Evolutionary conservation across 2,329 filamentous ascomycete species (phyloP).

Genomic region (Bipolaris oryzae): DNA sequence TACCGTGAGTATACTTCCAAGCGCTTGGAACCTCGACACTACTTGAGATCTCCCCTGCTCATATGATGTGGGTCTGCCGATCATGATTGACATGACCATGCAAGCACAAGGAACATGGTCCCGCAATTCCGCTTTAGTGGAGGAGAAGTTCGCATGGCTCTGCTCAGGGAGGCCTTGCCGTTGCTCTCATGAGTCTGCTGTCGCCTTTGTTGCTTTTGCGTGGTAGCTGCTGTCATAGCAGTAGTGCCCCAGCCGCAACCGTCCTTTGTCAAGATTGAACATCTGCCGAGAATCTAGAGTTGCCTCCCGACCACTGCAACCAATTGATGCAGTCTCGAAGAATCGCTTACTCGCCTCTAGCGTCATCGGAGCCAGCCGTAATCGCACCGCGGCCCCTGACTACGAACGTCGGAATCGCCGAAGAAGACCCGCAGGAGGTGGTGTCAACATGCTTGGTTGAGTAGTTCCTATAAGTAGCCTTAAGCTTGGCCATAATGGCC

Average conservation of each 20-base stretch:
- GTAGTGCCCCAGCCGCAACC: not conserved
- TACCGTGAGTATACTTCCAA: not conserved
- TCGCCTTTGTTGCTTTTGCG: not conserved
- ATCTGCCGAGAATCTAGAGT: constrained; percentile 1
- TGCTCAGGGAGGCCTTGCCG: not conserved
- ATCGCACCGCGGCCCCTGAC: constrained; percentile 8
- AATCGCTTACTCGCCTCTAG: not conserved
- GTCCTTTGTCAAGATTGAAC: not conserved
- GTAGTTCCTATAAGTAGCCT: not conserved
- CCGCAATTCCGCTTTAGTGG: not conserved
- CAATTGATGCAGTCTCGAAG: not conserved
- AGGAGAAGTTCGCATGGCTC: not conserved
- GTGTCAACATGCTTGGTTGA: not conserved
- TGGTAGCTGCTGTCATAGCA: not conserved
- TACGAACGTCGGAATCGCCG: not conserved
- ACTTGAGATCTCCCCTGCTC: not conserved
- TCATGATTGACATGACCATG: constrained; percentile 7
- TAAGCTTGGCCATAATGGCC: not conserved
- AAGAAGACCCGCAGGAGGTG: constrained; percentile 8
- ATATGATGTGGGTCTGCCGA: constrained; percentile 5
- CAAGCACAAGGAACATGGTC: not conserved
- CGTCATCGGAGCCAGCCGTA: not conserved
- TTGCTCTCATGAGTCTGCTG: no score
- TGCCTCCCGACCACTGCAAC: not conserved
- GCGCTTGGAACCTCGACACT: not conserved